A percentile compares a stretch with the other conserved stretches of the same genome.
Conservation (phyloP, 192 early-diverging fungal species). For the Backusella luteola region DNA sequence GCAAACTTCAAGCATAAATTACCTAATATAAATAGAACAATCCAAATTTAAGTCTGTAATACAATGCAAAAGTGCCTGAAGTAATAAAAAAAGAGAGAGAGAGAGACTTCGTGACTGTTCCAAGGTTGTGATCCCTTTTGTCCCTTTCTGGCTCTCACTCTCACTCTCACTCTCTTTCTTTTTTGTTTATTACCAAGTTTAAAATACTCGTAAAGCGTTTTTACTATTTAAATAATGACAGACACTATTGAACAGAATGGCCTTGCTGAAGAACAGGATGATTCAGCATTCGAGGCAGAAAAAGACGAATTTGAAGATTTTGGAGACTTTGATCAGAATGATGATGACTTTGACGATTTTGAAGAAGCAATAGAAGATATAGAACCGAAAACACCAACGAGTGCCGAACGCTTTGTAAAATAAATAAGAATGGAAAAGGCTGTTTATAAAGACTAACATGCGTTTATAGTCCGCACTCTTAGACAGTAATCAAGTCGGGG, state of each 20-base stretch:
- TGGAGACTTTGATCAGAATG: conserved; percentile 9
- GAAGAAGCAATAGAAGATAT: conserved; percentile 8
- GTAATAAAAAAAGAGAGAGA: neutral
- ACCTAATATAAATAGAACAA: no score
- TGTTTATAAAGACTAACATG: neutral
- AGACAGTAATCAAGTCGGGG: neutral
- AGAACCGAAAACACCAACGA: conserved; percentile 4
- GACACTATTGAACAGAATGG: neutral
- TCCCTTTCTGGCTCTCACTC: neutral
- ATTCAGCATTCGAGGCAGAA: neutral
- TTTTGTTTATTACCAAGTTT: neutral
- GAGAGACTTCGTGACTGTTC: conserved; percentile 1
- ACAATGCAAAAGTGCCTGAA: neutral
- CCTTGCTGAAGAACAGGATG: neutral
- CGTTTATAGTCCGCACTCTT: conserved; percentile 1
- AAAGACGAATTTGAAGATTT: conserved; percentile 6
- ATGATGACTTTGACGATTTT: conserved; percentile 36
- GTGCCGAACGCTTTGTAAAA: conserved; percentile 11
- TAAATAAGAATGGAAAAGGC: no score
- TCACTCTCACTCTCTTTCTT: neutral
- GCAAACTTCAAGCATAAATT: no score
- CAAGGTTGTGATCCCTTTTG: neutral
- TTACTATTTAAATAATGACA: neutral
- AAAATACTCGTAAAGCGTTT: neutral
- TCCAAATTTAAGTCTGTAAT: no score